Base-by-base conservation (phyloP, 1,139 yeast genomes). In the Meyerozyma guilliermondii region DNA sequence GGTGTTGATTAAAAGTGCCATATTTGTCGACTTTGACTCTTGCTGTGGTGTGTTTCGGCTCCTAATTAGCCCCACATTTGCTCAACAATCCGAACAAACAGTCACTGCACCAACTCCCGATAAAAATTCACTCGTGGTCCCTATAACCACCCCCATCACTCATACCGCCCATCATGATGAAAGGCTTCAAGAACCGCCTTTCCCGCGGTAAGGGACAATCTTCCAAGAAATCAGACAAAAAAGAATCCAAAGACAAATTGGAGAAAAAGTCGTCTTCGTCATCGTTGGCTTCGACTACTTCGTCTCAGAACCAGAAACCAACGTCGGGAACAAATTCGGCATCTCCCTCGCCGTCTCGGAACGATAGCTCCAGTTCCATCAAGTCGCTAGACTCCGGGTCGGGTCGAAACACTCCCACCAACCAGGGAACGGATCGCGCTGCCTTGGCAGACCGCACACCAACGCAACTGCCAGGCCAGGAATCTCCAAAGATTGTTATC, bases 121-220 rank as follows among this genome's bases (percentile, higher is more conserved):
- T 20, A 3, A 5, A 3, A 2, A 20, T 20, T 7, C 22, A 5
- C 22, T 20, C 5, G 22, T n/a, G n/a, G n/a, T n/a, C n/a, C n/a
- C n/a, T n/a, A n/a, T n/a, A 5, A 20, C 22, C 28, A 26, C n/a
- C n/a, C n/a, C n/a, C 28, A 26, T 5, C 28, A 6, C 13, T n/a
- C 27, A 26, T 7, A 26, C 22, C 22, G 33, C 33, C 33, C 56
- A 70, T 65, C 43, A 72, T 72, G 78, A 72, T 72, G 77, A 72
- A 72, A 63, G 78, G 78, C 24, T 72, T 72, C 55, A 72, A 72
- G 51, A 72, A 72, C 47, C 66, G 76, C 52, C 76, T 72, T 55
- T 67, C 77, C 26, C 63, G 78, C 48, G 70, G 64, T 51, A 66
- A 66, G 56, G 55, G 69, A 50, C 75, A 65, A 54, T 51, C 70